Evolutionary conservation across 2,329 filamentous ascomycete species (phyloP).

Genomic region (Alternaria arborescens): DNA sequence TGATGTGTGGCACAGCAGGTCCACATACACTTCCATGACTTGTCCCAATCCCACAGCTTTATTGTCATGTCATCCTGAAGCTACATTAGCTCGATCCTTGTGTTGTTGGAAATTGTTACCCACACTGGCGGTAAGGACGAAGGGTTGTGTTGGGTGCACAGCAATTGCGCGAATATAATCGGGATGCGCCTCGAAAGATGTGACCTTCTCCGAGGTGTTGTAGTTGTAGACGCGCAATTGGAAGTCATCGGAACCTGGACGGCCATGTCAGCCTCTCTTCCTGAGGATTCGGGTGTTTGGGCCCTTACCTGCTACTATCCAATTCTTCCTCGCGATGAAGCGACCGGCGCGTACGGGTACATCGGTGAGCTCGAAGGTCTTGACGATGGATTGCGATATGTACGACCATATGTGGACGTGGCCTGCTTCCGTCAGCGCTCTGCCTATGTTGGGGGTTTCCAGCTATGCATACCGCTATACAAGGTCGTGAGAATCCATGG

Average conservation of each 20-base stretch:
- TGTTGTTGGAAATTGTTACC: constrained; percentile 18
- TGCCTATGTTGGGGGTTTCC: constrained; percentile 8
- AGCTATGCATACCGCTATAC: constrained; percentile 76
- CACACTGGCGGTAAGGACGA: constrained; percentile 87
- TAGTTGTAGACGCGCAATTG: constrained; percentile 88
- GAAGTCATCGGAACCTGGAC: constrained; percentile 80
- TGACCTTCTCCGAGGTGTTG: constrained; percentile 99
- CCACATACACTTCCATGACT: constrained; percentile 84
- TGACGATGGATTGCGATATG: constrained; percentile 80
- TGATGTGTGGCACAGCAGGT: neutral
- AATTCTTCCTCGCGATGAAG: constrained; percentile 98
- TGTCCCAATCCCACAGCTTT: constrained; percentile 99
- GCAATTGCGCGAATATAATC: constrained; percentile 98
- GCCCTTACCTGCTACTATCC: constrained; percentile 83
- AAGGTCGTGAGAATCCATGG: constrained; percentile 94
- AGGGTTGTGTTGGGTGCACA: constrained; percentile 93
- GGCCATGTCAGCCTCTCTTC: constrained; percentile 28
- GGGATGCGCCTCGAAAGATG: constrained; percentile 94
- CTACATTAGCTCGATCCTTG: constrained; percentile 30
- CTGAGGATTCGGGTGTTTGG: neutral
- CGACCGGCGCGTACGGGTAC: constrained; percentile 96
- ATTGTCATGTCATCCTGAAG: constrained; percentile 63
- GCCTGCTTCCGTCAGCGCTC: constrained; percentile 63
- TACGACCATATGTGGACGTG: constrained; percentile 99
- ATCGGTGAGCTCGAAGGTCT: constrained; percentile 98